phyloP scores from a whole-genome alignment of 2,329 filamentous ascomycete species.

The Ophiostoma quercus region DNA sequence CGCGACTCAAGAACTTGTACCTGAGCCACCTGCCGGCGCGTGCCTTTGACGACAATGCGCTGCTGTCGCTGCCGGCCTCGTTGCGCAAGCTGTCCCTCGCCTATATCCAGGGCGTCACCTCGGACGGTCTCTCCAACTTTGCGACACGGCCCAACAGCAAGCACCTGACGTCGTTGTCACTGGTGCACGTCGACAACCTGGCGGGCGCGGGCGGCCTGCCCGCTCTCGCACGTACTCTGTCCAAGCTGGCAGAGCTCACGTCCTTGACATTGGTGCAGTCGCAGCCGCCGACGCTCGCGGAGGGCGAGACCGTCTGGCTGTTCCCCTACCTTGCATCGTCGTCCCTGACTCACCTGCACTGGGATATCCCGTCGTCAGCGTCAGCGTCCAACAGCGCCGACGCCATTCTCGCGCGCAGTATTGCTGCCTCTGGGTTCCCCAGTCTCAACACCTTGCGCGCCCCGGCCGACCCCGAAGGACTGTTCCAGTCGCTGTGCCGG shows the following conservation, averaged over 20 bases:
- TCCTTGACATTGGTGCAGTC: conserved; percentile 49
- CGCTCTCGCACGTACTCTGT: conserved; percentile 54
- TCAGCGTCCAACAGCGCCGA: conserved; percentile 43
- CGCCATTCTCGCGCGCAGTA: conserved; percentile 58
- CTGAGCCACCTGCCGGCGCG: conserved; percentile 52
- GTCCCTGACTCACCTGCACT: conserved; percentile 53
- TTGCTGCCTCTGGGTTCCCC: conserved; percentile 59
- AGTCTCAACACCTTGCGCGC: conserved; percentile 54
- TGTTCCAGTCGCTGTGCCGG: conserved; percentile 63
- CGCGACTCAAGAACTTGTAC: conserved; percentile 54
- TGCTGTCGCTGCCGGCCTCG: conserved; percentile 48
- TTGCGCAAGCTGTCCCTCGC: conserved; percentile 53
- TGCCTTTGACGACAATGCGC: conserved; percentile 53
- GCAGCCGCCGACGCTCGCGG: conserved; percentile 50
- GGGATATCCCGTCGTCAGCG: conserved; percentile 56
- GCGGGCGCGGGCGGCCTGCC: conserved; percentile 44
- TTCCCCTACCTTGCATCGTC: conserved; percentile 58
- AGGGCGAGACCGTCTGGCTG: conserved; percentile 54
- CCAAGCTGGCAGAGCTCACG: conserved; percentile 47
- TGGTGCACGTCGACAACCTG: conserved; percentile 50
- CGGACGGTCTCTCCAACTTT: conserved; percentile 52
- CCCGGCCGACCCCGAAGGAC: conserved; percentile 63
- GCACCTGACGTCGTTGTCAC: conserved; percentile 46
- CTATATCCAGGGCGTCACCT: conserved; percentile 52
- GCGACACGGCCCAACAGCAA: conserved; percentile 43